Evolutionary conservation across 768 basidiomycete genomes (phyloP).

Genomic region (Sarcodon aspratus): DNA sequence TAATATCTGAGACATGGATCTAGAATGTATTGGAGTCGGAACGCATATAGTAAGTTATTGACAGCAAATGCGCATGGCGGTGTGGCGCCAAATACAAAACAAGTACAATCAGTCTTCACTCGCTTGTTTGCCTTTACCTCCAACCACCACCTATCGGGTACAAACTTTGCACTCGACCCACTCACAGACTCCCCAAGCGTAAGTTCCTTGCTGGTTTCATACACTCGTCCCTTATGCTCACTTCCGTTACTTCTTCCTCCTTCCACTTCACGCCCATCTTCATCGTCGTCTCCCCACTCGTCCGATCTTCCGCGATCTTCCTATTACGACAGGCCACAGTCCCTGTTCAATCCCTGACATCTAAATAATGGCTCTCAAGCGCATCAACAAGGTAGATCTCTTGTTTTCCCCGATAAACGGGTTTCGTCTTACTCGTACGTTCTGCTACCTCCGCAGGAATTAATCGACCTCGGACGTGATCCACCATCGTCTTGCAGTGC

Average conservation of each 20-base stretch:
- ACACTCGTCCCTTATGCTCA: constrained; percentile 1
- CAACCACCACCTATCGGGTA: neutral
- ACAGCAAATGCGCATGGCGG: neutral
- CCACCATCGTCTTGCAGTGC: constrained; percentile 99
- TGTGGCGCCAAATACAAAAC: neutral
- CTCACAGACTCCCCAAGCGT: constrained; percentile 4
- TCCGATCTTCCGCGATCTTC: neutral
- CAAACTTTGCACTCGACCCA: neutral
- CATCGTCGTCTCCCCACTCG: constrained; percentile 1
- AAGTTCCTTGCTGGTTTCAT: constrained; percentile 4
- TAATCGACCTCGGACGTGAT: constrained; percentile 98
- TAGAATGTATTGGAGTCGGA: no score
- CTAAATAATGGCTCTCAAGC: constrained; percentile 83
- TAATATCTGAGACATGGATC: no score
- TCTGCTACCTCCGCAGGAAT: constrained; percentile 53
- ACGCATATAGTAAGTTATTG: neutral
- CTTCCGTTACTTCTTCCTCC: neutral
- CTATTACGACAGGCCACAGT: neutral
- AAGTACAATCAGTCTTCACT: neutral
- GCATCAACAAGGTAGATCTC: constrained; percentile 88
- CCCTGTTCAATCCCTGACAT: neutral
- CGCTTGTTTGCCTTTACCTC: neutral
- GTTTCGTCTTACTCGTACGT: neutral
- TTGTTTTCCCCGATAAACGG: neutral
- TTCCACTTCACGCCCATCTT: neutral